phyloP scores from a whole-genome alignment of 352 stramenopile species.

The Globisporangium cederbergense region DNA sequence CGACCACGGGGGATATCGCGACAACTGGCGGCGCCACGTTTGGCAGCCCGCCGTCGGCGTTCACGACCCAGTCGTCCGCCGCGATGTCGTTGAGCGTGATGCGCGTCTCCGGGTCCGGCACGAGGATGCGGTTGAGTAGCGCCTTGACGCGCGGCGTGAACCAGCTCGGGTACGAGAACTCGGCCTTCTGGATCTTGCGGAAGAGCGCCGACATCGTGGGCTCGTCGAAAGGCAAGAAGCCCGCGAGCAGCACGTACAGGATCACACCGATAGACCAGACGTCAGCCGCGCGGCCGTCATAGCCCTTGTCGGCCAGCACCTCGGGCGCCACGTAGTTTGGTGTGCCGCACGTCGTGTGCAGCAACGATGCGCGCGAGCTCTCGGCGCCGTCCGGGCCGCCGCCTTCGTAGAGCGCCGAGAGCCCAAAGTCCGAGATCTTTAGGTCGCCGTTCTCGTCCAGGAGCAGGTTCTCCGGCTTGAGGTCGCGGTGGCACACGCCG shows the following conservation, averaged over 20 bases:
- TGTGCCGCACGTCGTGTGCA: slow-evolving; percentile 96
- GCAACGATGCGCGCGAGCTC: slow-evolving; percentile 84
- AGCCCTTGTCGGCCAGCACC: slow-evolving; percentile 93
- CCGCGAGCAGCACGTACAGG: slow-evolving; percentile 93
- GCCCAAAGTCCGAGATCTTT: slow-evolving; percentile 99
- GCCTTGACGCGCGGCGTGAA: slow-evolving; percentile 87
- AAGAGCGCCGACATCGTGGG: slow-evolving; percentile 95
- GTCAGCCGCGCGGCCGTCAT: slow-evolving; percentile 89
- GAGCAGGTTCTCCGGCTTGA: slow-evolving; percentile 97
- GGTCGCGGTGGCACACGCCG: slow-evolving; percentile 95
- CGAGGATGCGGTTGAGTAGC: slow-evolving; percentile 91
- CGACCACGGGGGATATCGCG: slow-evolving; percentile 14
- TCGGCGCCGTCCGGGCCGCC: slow-evolving; percentile 70
- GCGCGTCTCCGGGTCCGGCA: slow-evolving; percentile 89
- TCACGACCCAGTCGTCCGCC: slow-evolving; percentile 87
- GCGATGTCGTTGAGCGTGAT: slow-evolving; percentile 88
- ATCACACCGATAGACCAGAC: slow-evolving; percentile 99
- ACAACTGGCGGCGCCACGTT: neutral
- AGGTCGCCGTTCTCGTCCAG: slow-evolving; percentile 95
- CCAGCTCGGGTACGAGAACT: slow-evolving; percentile 94
- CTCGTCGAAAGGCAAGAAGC: slow-evolving; percentile 95
- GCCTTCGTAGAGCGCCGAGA: slow-evolving; percentile 93
- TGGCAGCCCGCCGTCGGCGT: slow-evolving; percentile 25
- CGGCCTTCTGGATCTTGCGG: slow-evolving; percentile 95
- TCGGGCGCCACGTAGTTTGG: slow-evolving; percentile 96